Evolutionary conservation across 2,329 filamentous ascomycete genomes (phyloP).

Genomic region (Scedosporium dehoogii): DNA sequence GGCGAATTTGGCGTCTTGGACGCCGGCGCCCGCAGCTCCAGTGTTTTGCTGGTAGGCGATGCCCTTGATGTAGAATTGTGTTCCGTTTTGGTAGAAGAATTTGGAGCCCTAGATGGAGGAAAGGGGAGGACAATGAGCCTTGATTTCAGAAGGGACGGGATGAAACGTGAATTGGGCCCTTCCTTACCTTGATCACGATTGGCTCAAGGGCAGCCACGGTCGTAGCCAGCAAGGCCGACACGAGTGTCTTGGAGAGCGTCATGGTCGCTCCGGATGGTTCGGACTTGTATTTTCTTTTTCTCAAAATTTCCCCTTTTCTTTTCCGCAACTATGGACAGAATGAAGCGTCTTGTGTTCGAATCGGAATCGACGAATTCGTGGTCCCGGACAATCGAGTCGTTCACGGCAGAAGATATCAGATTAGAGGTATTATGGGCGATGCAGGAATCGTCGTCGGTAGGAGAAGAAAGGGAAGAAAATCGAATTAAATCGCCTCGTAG

Average conservation of each 20-base stretch:
- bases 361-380: not conserved
- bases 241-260: conserved; percentile 21
- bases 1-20: conserved; percentile 45
- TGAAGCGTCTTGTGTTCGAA: too few species aligned
- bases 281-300: not conserved
- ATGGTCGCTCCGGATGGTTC: conserved; percentile 16
- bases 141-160: not conserved
- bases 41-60: conserved; percentile 88
- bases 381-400: not conserved
- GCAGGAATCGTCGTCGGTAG: not conserved
- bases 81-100: conserved; percentile 76
- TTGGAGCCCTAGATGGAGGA: conserved; percentile 52
- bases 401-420: not conserved
- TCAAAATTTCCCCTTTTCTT: too few species aligned
- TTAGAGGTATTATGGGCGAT: not conserved
- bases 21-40: conserved; percentile 42
- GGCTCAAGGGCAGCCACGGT: conserved; percentile 38
- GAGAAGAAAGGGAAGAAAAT: not conserved
- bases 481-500: not conserved
- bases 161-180: not conserved
- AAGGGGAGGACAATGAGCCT: conserved; percentile 1
- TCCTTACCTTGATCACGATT: conserved; percentile 58
- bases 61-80: conserved; percentile 72
- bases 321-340: too few species aligned
- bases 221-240: conserved; percentile 30